Base-by-base conservation (phyloP, 148 eudicot genomes). In the Silene uniflora region DNA sequence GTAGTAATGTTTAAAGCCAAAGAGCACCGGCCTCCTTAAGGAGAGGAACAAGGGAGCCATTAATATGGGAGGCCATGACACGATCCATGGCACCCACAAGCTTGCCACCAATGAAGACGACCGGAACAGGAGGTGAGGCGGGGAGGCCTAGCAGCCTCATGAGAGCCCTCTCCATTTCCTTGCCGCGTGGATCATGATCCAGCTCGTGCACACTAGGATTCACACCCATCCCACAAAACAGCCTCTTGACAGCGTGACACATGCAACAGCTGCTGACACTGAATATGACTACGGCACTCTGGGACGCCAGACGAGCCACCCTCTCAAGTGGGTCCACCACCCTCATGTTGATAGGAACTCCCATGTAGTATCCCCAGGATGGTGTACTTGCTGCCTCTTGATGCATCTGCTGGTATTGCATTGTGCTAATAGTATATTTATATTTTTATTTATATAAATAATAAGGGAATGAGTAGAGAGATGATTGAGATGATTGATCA, bases 201-300 rank as follows among this genome's bases (percentile, higher is more conserved):
- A 90, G 88, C 83, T 90, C 95, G 29, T 87, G 78, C 9, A 90
- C 95, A 1, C 85, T 86, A 0, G 95, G 90, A 35, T 82, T 87
- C 1, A 90, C 95, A 0, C 95, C 95, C 88, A 90, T 81, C 7
- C 91, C 87, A 64, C 88, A 85, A 60, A 90, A 88, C 5, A 90
- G 79, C 70, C 86, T 78, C 84, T 90, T 90, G n/a, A 86, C 88
- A 0, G 95, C 95, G 24, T 88, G 91, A 76, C 95, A 90, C 92
- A 90, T 90, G 59, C 95, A 90, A 60, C 95, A 90, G 7, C 76
- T 79, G 83, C 89, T 90, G 25, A 80, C 23, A 60, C 93, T 87
- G 83, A 89, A 86, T 78, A 89, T 86, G 35, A 89, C 93, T 73
- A 89, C 93, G 22, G 93, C 93, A 12, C 89, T 89, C 72, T 82